Evolutionary conservation across 1,284 basidiomycete genomes (phyloP).

Genomic region (Rhodotorula sp.): DNA sequence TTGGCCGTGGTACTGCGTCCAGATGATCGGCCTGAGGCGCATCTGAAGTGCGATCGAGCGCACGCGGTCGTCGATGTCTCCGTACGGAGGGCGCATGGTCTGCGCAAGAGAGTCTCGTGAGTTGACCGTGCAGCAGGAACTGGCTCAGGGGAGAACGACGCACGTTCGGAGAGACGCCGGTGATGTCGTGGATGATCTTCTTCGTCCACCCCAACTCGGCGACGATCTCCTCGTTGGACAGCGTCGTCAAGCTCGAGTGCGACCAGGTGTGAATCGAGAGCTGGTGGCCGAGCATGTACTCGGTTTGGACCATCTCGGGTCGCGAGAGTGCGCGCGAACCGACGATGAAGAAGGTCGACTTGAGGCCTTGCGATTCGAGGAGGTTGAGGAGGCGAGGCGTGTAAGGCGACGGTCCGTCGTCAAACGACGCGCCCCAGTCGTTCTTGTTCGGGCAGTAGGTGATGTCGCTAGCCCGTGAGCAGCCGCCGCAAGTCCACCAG

Average conservation of each 20-base stretch:
- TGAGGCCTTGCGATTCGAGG: slow-evolving; percentile 64
- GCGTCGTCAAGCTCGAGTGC: slow-evolving; percentile 57
- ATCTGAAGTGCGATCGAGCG: slow-evolving; percentile 77
- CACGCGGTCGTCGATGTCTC: slow-evolving; percentile 75
- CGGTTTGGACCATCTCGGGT: slow-evolving; percentile 71
- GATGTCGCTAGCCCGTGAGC: slow-evolving; percentile 40
- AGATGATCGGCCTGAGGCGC: slow-evolving; percentile 74
- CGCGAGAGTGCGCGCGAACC: slow-evolving; percentile 83
- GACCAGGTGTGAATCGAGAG: slow-evolving; percentile 43
- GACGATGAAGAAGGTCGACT: slow-evolving; percentile 87
- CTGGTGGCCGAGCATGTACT: slow-evolving; percentile 44
- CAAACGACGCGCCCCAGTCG: slow-evolving; percentile 50
- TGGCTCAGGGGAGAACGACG: too few relatives aligned
- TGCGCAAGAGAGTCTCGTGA: background rate
- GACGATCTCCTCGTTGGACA: slow-evolving; percentile 83
- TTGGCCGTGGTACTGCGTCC: slow-evolving; percentile 61
- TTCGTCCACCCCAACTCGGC: slow-evolving; percentile 83
- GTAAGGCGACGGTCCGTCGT: slow-evolving; percentile 63
- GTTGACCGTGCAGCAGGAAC: background rate
- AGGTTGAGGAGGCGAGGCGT: slow-evolving; percentile 74
- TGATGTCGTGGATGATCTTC: slow-evolving; percentile 63
- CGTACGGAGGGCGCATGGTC: slow-evolving; percentile 41
- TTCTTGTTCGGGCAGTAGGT: slow-evolving; percentile 47
- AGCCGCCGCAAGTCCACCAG: slow-evolving; percentile 67
- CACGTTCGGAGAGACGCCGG: slow-evolving; percentile 28